Base-by-base conservation (phyloP, 805 yeast species). In the Sugiyamaella mastotermitis region DNA sequence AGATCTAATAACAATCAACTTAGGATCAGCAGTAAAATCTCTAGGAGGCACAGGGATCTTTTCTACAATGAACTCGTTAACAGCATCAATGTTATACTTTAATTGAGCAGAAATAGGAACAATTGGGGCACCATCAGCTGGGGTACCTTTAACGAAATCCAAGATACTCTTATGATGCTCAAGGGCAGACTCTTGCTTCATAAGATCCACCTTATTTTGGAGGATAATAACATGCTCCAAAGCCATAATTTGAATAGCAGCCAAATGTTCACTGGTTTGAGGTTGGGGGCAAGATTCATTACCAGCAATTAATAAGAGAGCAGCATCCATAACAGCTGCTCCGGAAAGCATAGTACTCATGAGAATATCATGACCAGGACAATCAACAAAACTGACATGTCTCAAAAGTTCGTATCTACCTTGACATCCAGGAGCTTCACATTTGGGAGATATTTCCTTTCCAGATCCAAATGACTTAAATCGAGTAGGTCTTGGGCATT, bases 321-420 rank as follows among this genome's bases (percentile, higher is more conserved):
- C 99, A 41, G 99, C 99, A 67, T 92, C 99, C 99, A 92, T 92
- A 49, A 92, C 99, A 13, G 99, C 99, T 25, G 99, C 99, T 62
- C 99, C 99, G 33, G 97, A 88, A 77, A 92, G 80, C 99, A 92
- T 92, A 51, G 99, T 92, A 75, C 97, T 87, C 99, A 92, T 92
- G 64, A 92, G 80, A 71, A 92, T 94, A 72, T 92, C 99, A 83
- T 92, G 99, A 65, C 99, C 99, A 45, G 99, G 99, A 72, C 98
- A 94, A 72, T 92, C 99, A 46, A 94, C 98, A 57, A 94, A 94
- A 8, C 96, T 86, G 38, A 92, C 98, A 62, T 92, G 99, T 67
- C 99, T 86, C 30, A 87, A 78, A 52, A 92, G 74, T 55, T 76
- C 76, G 66, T 87, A 88, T 60, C 95, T 83, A 40, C 95, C 94